Evolutionary conservation across 2,329 filamentous ascomycete genomes (phyloP), one percentile per base, ranked within the genome.

Genomic region (Epicoccum nigrum): DNA sequence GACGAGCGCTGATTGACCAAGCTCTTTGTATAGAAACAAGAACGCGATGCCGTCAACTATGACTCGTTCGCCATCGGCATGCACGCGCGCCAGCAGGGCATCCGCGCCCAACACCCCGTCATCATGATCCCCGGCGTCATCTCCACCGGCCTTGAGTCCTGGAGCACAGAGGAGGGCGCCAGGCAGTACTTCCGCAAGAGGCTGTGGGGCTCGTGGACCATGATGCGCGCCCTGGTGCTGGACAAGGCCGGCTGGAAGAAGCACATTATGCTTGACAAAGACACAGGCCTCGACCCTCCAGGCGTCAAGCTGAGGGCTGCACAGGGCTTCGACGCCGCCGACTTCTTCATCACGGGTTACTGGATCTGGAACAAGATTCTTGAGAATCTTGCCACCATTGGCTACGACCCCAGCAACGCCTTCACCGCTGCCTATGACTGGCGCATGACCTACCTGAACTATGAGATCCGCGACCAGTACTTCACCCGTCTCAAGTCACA

Each of bases 291-390:
- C 17, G 94, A 99, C 71, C 94, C 94, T 1, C 90, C 92, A 0
- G 86, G 87, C 11, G 85, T 97, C 64, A 97, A 97, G 77, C 77
- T 99, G 16, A 86, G 94, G 30, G 91, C 94, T 7, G 92, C 94
- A 0, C 94, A 97, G 71, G 94, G 94, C 2, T 99, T 99, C 64
- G 94, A 99, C 74, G 94, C 94, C 2, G 92, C 94, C 9, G 94
- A 99, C 75, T 99, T 99, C 77, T 94, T 95, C 74, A 86, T 87
- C 59, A 86, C 84, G 2, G 85, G 86, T 4, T 99, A 99, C 76
- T 99, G 94, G 94, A 97, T 99, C 54, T 97, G 92, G 92, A 97
- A 90, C 76, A 97, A 97, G 76, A 97, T 99, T 54, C 81, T 99
- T 41, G 94, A 99, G 76, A 99, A 99, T 67, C 79, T 99, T 43